phyloP scores from a whole-genome alignment of 352 stramenopile genomes.

The Phytophthora meadii region DNA sequence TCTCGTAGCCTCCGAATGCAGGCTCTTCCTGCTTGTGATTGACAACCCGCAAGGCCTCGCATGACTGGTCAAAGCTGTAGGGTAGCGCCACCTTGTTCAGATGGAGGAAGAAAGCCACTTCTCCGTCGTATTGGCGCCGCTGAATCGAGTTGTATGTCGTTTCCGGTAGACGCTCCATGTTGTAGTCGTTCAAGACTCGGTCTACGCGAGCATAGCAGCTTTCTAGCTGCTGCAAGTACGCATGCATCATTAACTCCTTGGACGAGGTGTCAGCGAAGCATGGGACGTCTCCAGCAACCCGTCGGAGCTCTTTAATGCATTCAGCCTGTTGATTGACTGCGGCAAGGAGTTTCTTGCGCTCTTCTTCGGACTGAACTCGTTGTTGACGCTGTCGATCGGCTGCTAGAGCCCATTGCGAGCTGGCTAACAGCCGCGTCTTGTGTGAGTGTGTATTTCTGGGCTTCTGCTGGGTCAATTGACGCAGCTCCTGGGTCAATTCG shows the following conservation, averaged over 20 bases:
- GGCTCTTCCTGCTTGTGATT: constrained; percentile 8
- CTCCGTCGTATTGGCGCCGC: constrained; percentile 2
- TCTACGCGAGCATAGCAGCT: constrained; percentile 25
- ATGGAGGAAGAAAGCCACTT: constrained; percentile 29
- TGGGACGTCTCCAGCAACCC: neutral
- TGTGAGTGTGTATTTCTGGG: constrained; percentile 1
- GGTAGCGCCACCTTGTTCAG: constrained; percentile 22
- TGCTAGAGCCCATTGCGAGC: constrained; percentile 5
- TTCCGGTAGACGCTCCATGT: constrained; percentile 8
- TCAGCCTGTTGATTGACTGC: constrained; percentile 16
- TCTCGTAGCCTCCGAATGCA: neutral
- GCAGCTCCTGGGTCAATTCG: constrained; percentile 12
- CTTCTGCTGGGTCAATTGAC: neutral
- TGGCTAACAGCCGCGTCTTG: neutral
- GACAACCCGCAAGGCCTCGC: constrained; percentile 10
- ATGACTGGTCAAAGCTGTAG: constrained; percentile 16
- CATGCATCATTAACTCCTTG: constrained; percentile 1
- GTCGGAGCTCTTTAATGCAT: constrained; percentile 15
- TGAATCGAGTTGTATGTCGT: constrained; percentile 14
- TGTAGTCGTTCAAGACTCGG: constrained; percentile 19
- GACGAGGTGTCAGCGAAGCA: neutral
- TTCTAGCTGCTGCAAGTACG: constrained; percentile 30
- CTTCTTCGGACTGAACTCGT: constrained; percentile 16
- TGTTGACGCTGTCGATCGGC: constrained; percentile 4
- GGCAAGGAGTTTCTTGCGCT: constrained; percentile 14